Evolutionary conservation across 108 stramenopile species (phyloP).

Genomic region (Nitzschia sp.): DNA sequence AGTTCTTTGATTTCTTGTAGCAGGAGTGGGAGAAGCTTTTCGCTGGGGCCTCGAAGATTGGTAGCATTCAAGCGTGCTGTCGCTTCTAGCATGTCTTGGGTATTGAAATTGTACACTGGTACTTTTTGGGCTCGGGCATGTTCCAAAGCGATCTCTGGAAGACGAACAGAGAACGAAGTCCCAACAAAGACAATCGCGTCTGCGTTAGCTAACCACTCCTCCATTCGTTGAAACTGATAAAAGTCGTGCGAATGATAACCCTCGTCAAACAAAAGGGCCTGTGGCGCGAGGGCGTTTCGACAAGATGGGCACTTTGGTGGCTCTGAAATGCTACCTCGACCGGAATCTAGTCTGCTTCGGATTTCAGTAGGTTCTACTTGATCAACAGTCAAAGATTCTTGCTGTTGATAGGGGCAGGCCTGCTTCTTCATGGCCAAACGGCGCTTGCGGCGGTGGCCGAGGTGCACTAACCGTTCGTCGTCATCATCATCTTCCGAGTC

Average conservation of each 20-base stretch:
- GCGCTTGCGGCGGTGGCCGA: constrained; percentile 58
- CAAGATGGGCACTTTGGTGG: constrained; percentile 62
- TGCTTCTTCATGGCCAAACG: constrained; percentile 14
- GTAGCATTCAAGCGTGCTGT: constrained; percentile 51
- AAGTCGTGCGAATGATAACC: constrained; percentile 74
- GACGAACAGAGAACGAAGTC: constrained; percentile 57
- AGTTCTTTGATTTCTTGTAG: constrained; percentile 20
- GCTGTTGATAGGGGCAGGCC: constrained; percentile 36
- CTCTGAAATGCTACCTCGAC: constrained; percentile 24
- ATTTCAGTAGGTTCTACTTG: constrained; percentile 33
- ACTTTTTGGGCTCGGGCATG: constrained; percentile 45
- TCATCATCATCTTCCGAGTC: constrained; percentile 62
- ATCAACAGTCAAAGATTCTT: constrained; percentile 32
- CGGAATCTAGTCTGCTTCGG: constrained; percentile 8
- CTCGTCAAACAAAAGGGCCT: constrained; percentile 76
- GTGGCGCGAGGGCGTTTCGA: constrained; percentile 44
- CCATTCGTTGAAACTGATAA: constrained; percentile 71
- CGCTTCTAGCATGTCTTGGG: constrained; percentile 45
- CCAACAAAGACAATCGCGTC: constrained; percentile 66
- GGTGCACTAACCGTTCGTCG: constrained; percentile 57
- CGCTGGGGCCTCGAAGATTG: constrained; percentile 54
- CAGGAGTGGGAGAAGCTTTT: constrained; percentile 33
- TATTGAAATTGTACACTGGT: constrained; percentile 71
- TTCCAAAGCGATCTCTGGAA: constrained; percentile 65
- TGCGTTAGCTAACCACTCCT: constrained; percentile 50